Evolutionary conservation across 2,329 filamentous ascomycete species (phyloP).

Genomic region (Leptosphaerulina australis): DNA sequence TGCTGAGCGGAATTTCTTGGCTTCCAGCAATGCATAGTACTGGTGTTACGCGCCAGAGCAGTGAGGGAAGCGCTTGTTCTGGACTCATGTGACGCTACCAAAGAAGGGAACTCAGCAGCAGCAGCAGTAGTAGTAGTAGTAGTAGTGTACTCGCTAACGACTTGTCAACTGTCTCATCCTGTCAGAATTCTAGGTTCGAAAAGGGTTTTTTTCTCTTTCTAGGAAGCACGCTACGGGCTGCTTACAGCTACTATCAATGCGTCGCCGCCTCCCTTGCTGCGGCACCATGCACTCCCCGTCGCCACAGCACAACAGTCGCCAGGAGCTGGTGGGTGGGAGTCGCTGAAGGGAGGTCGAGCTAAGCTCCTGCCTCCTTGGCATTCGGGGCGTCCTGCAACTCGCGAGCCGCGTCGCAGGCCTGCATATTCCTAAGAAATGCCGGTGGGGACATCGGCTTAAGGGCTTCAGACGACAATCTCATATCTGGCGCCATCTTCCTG

Average conservation of each 20-base stretch:
- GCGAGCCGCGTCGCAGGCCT: conserved; percentile 16
- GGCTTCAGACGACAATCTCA: conserved; percentile 5
- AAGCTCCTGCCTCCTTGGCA: conserved; percentile 16
- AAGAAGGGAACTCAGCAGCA: not conserved
- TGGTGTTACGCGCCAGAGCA: conserved; percentile 17
- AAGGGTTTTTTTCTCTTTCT: not conserved
- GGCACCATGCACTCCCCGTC: conserved; percentile 16
- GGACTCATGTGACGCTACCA: not conserved
- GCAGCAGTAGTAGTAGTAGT: no score
- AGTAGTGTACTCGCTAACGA: not conserved
- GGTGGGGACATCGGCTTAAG: conserved; percentile 8
- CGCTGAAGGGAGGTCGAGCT: conserved; percentile 19
- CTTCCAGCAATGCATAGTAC: conserved; percentile 14
- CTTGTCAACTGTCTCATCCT: conserved; percentile 4
- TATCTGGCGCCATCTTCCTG: conserved; percentile 16
- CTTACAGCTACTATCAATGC: not conserved
- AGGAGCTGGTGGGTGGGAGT: not conserved
- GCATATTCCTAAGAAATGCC: conserved; percentile 15
- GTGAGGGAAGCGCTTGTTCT: conserved; percentile 5
- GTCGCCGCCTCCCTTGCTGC: not conserved
- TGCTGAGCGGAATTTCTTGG: conserved; percentile 18
- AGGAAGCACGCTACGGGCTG: conserved; percentile 8
- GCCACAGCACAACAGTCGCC: not conserved
- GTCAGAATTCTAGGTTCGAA: conserved; percentile 4
- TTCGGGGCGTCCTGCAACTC: conserved; percentile 2